phyloP scores from a whole-genome alignment of 257 asterid genomes.

The Solanum phureja region DNA sequence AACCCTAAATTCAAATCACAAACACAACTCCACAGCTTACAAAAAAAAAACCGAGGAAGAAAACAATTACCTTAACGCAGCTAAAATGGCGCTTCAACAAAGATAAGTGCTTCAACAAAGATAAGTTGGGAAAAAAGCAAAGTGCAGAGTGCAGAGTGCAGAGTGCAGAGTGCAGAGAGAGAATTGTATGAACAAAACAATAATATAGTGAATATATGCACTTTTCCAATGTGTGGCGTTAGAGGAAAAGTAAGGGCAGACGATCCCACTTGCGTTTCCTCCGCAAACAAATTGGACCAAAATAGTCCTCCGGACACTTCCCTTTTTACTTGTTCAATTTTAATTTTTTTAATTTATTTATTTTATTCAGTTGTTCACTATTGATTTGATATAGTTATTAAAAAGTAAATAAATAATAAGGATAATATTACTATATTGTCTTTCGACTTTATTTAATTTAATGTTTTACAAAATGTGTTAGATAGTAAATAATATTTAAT shows the following conservation, averaged over 20 bases:
- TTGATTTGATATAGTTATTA: too few relatives aligned
- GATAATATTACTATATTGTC: too few relatives aligned
- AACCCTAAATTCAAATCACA: not conserved
- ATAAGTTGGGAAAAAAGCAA: not conserved
- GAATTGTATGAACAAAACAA: not conserved
- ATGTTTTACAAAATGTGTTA: too few relatives aligned
- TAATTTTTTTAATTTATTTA: too few relatives aligned
- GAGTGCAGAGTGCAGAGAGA: not conserved
- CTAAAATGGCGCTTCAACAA: not conserved
- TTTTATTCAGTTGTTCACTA: accelerated
- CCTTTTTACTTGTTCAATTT: too few relatives aligned
- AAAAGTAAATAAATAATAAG: too few relatives aligned
- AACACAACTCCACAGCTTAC: not conserved
- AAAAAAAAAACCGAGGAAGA: not conserved
- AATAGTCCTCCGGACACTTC: not conserved
- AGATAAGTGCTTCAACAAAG: not conserved
- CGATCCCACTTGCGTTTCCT: not conserved
- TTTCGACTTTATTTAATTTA: too few relatives aligned
- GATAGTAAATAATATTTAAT: too few relatives aligned
- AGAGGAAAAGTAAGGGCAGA: not conserved
- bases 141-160: too few relatives aligned
- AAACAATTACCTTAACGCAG: not conserved
- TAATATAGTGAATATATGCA: not conserved
- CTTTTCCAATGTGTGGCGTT: not conserved
- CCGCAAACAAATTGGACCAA: not conserved